Evolutionary conservation across 495 filamentous ascomycete species (phyloP).

Genomic region (Sporormia fimetaria): DNA sequence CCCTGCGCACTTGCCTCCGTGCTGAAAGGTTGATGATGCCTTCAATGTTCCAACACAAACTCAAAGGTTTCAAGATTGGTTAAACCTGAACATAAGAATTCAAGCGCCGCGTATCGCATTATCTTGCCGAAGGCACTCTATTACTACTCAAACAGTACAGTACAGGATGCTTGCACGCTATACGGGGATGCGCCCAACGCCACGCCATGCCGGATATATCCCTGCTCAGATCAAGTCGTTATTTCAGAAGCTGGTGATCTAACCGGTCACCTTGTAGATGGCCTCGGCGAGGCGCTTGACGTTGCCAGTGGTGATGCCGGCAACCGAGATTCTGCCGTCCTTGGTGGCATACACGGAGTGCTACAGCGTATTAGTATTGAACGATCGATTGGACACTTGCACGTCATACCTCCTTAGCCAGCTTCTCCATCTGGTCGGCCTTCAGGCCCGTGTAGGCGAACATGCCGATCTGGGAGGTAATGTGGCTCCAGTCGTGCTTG

Average conservation of each 20-base stretch:
- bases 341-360: conserved; percentile 96
- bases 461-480: conserved; percentile 97
- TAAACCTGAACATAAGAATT: no score
- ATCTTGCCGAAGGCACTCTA: neutral
- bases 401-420: conserved; percentile 76
- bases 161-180: no score
- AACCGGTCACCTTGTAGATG: conserved; percentile 84
- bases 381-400: no score
- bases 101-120: neutral
- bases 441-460: conserved; percentile 95
- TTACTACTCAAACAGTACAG: conserved; percentile 13
- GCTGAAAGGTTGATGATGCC: no score
- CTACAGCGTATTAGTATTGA: conserved; percentile 30
- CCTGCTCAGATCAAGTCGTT: no score
- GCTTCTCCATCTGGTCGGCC: conserved; percentile 79
- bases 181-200: conserved; percentile 9
- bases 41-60: no score
- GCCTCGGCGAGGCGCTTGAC: conserved; percentile 86
- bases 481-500: conserved; percentile 97
- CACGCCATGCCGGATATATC: conserved; percentile 8
- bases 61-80: no score
- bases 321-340: conserved; percentile 95
- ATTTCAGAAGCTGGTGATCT: conserved; percentile 26
- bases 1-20: no score
- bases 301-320: conserved; percentile 87